Evolutionary conservation across 768 basidiomycete species (phyloP).

Genomic region (Tylopilus balloui): DNA sequence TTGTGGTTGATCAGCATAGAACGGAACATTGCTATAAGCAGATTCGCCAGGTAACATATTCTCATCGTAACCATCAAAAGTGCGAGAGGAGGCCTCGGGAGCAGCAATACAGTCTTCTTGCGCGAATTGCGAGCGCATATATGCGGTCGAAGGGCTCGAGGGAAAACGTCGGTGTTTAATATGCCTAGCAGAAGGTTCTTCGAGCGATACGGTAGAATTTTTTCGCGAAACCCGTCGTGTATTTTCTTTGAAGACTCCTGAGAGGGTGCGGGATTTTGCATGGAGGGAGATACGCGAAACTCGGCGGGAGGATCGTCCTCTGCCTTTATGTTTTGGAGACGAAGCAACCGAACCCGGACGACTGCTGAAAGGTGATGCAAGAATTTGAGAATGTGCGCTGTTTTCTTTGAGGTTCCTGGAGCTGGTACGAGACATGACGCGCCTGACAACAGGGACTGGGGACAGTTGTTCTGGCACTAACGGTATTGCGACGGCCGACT

Average conservation of each 20-base stretch:
- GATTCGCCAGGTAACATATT: slow-evolving; percentile 1
- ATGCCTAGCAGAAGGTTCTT: slow-evolving; percentile 11
- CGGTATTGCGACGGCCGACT: slow-evolving; percentile 21
- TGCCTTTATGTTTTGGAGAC: slow-evolving; percentile 32
- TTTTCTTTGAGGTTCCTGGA: slow-evolving; percentile 43
- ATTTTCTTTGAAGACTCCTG: slow-evolving; percentile 24
- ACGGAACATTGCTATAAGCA: slow-evolving; percentile 10
- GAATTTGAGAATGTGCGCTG: slow-evolving; percentile 16
- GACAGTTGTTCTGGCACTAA: slow-evolving; percentile 36
- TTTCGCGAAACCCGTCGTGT: slow-evolving; percentile 15
- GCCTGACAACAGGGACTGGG: slow-evolving; percentile 37
- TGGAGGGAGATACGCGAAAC: slow-evolving; percentile 22
- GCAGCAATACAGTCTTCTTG: slow-evolving; percentile 15
- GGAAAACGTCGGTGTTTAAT: slow-evolving; percentile 17
- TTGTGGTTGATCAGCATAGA: slow-evolving; percentile 21
- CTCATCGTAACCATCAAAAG: background rate
- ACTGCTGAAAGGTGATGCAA: slow-evolving; percentile 46
- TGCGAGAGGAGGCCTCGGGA: slow-evolving; percentile 5
- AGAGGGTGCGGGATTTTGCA: slow-evolving; percentile 39
- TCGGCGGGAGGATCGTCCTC: slow-evolving; percentile 8
- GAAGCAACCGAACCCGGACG: slow-evolving; percentile 38
- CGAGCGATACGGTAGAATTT: slow-evolving; percentile 14
- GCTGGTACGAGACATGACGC: slow-evolving; percentile 35
- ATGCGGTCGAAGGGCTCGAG: slow-evolving; percentile 22
- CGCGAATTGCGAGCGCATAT: slow-evolving; percentile 24